Base-by-base conservation (phyloP, 139 green algal species). In the Monoraphidium neglectum region DNA sequence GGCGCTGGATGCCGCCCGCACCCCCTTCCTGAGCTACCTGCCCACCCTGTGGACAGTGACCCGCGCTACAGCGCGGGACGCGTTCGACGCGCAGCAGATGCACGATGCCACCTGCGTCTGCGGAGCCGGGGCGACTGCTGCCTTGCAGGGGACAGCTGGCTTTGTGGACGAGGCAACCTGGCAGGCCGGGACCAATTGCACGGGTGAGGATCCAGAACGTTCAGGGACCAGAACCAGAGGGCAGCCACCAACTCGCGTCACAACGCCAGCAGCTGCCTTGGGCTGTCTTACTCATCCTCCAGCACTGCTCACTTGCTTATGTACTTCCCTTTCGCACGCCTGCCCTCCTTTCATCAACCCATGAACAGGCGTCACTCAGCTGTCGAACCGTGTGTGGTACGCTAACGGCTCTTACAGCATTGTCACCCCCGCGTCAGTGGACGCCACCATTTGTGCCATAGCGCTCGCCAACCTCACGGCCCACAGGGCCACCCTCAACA, bases 71-170 rank as follows among this genome's bases (percentile, higher is more conserved):
- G 37, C 33, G 32, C 35, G 73, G 15, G 73, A 79, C n/a, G 63
- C 35, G 1, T 79, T 79, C 68, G 73, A 79, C 54, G 73, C 49
- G 5, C 33, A 73, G 47, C 73, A 79, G 73, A 79, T 79, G 73
- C 35, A 43, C 33, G 72, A 73, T 12, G 63, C 62, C 5, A 72
- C 73, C 8, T 79, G 73, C 63, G 21, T 79, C n/a, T 79, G 73
- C 26, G 53, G n/a, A 16, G 0, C n/a, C 15, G 64, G 30, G 1
- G 63, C 47, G 13, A 59, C 61, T 4, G 30, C n/a, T 33, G 26
- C 64, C 13, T 10, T 79, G 51, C 26, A 13, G 21, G 73, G 73
- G 21, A 79, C 73, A 3, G 38, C 54, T 23, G 63, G 49, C 35
- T 79, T 51, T 24, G 38, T n/a, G n/a, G 33, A 72, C 38, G 35